Base-by-base conservation (phyloP, 257 asterid genomes). In the Nicotiana noctiflora region DNA sequence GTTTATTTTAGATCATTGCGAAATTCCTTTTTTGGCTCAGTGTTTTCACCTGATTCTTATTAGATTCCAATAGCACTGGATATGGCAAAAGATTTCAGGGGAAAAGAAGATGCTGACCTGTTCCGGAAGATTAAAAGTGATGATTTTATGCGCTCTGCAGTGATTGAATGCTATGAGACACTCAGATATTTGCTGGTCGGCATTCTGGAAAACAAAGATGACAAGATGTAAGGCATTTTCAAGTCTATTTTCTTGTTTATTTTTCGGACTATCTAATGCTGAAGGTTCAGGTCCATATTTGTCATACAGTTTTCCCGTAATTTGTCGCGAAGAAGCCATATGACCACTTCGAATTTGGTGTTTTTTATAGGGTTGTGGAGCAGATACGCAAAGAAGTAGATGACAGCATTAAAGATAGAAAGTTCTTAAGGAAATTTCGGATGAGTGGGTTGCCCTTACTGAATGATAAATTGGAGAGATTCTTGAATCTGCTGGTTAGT, bases 21-120 rank as follows among this genome's bases (percentile, higher is more conserved):
- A 27, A 23, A 75, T 66, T 80, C 66, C 40, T 55, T 34, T 83
- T 80, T 80, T 70, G 83, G 77, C 89, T 87, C 67, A 80, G 81
- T 76, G 40, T 75, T 67, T 82, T 82, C 19, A 37, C 27, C 27
- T 79, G 79, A 37, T 68, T 82, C 85, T 79, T 82, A 31, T 72
- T 85, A 96, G 99, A 96, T 96, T 90, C 99, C 99, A 52, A 96
- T 94, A 81, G 99, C 98, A 46, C 86, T 96, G 85, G 99, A 94
- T 90, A 96, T 96, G 98, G 99, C 97, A 65, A 94, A 94, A 88
- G 98, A 91, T 86, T 88, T 86, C 86, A 94, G 84, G 81, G 97
- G 89, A 84, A 88, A 84, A 87, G 98, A 93, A 63, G 98, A 96
- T 82, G 92, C 86, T 82, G 99, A 96, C 60, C 91, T 96, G 82